Evolutionary conservation across 2,329 filamentous ascomycete genomes (phyloP), one percentile per base, ranked within the genome.

Genomic region (Chrysoporthe puriensis): DNA sequence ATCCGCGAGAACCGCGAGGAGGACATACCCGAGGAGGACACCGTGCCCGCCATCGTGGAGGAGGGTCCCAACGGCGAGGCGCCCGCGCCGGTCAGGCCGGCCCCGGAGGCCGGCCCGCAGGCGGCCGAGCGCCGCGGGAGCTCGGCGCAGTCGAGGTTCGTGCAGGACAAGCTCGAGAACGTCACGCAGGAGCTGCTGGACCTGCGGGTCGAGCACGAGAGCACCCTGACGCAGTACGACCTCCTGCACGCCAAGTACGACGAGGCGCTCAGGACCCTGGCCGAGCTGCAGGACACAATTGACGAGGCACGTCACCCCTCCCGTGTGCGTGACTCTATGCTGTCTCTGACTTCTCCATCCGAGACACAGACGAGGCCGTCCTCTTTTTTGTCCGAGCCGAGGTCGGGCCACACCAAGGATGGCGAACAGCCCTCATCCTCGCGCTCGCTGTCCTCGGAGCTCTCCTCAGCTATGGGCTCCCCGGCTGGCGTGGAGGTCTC

Each of bases 101-200:
- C 70, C 18, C 44, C 52, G 14, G 50, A 63, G 18, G 18, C 62
- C 6, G 62, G 48, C n/a, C 64, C 62, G 11, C 73, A 75, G 18
- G 69, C 72, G 2, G 18, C 64, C 68, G 82, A 83, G 16, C 81
- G 86, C 57, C 79, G 84, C 0, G 82, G 87, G 14, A 96, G 88
- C 75, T 90, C 92, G 16, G 91, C 92, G 0, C 94, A 97, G 77
- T 90, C 89, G 57, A 91, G 90, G 71, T 94, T 94, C 73, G 92
- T 97, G 64, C 91, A 92, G 7, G 95, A 98, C 77, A 97, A 98
- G 80, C 87, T 98, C 16, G 95, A 98, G 74, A 90, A 85, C 50
- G 91, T 98, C 52, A 96, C 91, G 0, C 93, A 97, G 76, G 96
- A 99, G 79, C 89, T 99, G 2, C 87, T 97, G 67, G 93, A 96